Percentiles rank a stretch among this genome's conserved stretches.
phyloP scores from a whole-genome alignment of 1,139 yeast species.

The Yamadazyma sp. region DNA sequence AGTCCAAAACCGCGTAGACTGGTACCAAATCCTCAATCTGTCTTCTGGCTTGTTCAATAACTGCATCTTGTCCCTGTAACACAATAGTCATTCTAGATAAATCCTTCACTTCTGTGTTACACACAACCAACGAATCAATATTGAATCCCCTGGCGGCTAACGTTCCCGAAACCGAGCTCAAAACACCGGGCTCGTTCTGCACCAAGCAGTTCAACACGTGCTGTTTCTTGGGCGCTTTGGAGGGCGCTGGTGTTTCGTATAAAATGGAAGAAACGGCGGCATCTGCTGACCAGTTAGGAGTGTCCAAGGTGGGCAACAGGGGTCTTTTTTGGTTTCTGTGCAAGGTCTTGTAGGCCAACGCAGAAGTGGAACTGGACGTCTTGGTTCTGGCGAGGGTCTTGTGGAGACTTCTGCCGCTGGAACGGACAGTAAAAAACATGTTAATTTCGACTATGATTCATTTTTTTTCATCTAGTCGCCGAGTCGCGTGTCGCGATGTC shows the following conservation, averaged over 20 bases:
- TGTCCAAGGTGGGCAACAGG: conserved; percentile 89
- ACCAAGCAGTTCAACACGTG: conserved; percentile 96
- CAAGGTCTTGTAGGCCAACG: conserved; percentile 88
- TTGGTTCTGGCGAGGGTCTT: conserved; percentile 13
- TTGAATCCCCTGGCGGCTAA: conserved; percentile 98
- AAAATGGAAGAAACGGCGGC: conserved; percentile 94
- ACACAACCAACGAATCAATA: conserved; percentile 94
- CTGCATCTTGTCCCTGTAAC: conserved; percentile 91
- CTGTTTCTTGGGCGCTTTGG: conserved; percentile 66
- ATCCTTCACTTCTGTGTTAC: conserved; percentile 94
- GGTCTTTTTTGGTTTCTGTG: conserved; percentile 88
- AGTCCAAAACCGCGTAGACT: conserved; percentile 95
- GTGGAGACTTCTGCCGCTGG: conserved; percentile 1
- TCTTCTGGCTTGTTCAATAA: conserved; percentile 97
- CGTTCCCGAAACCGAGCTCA: conserved; percentile 90
- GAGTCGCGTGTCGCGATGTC: not conserved
- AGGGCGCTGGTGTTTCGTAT: conserved; percentile 86
- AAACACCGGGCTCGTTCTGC: conserved; percentile 97
- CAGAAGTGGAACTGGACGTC: conserved; percentile 73
- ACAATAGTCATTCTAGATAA: conserved; percentile 96
- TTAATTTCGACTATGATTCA: conserved; percentile 5
- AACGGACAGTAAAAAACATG: conserved; percentile 9
- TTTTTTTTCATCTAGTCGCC: conserved; percentile 2
- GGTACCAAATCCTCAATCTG: conserved; percentile 98
- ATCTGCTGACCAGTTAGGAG: conserved; percentile 93